phyloP scores from a whole-genome alignment of 202 grass and related monocot species.

The Hordeum pubiflorum region DNA sequence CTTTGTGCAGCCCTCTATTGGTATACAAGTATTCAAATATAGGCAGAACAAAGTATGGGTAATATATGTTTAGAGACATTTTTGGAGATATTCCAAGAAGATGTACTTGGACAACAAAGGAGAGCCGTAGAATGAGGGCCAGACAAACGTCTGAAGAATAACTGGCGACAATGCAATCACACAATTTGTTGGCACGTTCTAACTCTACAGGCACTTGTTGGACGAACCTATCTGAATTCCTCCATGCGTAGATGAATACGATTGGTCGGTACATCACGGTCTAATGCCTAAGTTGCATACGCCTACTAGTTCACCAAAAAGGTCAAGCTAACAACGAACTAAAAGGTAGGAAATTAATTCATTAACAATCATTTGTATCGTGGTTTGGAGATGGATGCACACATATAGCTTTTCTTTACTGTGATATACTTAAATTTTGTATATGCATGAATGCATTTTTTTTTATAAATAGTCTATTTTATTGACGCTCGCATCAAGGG shows the following conservation, averaged over 20 bases:
- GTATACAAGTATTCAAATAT: not conserved
- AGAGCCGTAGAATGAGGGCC: conserved; percentile 29
- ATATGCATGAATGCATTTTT: too few species aligned
- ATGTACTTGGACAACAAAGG: not conserved
- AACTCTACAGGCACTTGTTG: not conserved
- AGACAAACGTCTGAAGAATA: conserved; percentile 1
- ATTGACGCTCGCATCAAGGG: too few species aligned
- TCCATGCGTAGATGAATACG: not conserved
- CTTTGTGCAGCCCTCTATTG: not conserved
- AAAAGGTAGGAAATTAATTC: too few species aligned
- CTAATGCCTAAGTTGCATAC: not conserved
- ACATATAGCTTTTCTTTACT: too few species aligned
- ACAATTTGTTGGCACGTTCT: conserved; percentile 22
- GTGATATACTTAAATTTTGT: too few species aligned
- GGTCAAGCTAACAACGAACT: too few species aligned
- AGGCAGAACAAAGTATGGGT: not conserved
- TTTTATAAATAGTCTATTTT: too few species aligned
- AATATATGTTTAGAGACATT: not conserved
- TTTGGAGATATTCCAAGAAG: not conserved
- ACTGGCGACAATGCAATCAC: conserved; percentile 17
- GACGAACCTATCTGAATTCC: conserved; percentile 23
- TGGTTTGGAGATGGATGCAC: too few species aligned
- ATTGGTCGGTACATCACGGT: conserved; percentile 14
- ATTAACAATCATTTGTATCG: too few species aligned
- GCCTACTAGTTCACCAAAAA: too few species aligned